Base-by-base conservation (phyloP, 1,139 yeast genomes). In the Yamadazyma spencermartinsiae region DNA sequence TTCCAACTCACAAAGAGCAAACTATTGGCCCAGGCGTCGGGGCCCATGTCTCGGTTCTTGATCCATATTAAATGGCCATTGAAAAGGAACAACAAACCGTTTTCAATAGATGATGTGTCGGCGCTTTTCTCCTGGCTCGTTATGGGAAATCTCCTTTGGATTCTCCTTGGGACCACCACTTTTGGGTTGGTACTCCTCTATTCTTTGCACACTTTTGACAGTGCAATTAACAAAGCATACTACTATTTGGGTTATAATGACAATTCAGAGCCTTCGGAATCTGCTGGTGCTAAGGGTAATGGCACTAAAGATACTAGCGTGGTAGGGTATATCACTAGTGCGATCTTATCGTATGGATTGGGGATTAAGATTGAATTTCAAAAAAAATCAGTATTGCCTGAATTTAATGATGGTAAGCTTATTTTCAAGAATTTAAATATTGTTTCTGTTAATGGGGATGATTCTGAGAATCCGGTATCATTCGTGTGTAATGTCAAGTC, bases 81-180 rank as follows among this genome's bases (percentile, higher is more conserved):
- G 25, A 72, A 76, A 18, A 50, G 76, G 31, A 74, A 76, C 38
- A 58, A 72, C 42, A 64, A 79, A 32, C 81, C 80, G 3, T 70
- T 75, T 39, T 61, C 78, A 8, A 52, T 68, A 18, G 82, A 79
- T 50, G 82, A 79, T 45, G 36, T 52, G 2, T 74, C 82, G 0
- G 83, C 86, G 0, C 65, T 80, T 50, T 74, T 78, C 32, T 77
- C 80, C 2, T 75, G 80, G 78, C 46, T 75, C 32, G 72, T 77
- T 11, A 63, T 76, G 69, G 80, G 80, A 3, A 75, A 76, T 48
- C 54, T 76, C 4, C 51, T 78, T 15, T 80, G 86, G 86, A 57
- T 80, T n/a, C 57, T 79, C 0, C 54, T 80, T 33, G 85, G 86
- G 2, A 80, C 86, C 2, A 80, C 86, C 1, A 80, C 86, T 0